A percentile compares a stretch with the other conserved stretches of the same genome.
Evolutionary conservation across 2,329 filamentous ascomycete genomes (phyloP).

Genomic region (Magnaporthiopsis incrustans): DNA sequence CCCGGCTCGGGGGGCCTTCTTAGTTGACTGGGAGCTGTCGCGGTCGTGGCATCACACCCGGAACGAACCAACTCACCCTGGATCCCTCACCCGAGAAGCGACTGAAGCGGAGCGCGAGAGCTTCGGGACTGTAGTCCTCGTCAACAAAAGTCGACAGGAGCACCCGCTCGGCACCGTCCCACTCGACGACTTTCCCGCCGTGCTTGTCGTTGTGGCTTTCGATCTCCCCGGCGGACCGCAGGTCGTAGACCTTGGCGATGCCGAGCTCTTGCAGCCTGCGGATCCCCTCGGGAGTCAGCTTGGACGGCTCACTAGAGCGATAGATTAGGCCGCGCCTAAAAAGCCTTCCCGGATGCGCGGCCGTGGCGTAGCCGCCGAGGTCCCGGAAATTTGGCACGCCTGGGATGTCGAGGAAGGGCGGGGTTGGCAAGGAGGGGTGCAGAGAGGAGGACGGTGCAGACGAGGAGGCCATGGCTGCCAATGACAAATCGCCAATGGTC

Average conservation of each 20-base stretch:
- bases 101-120: slow-evolving; percentile 50
- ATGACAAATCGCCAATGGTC: background rate
- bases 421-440: slow-evolving; percentile 18
- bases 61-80: slow-evolving; percentile 23
- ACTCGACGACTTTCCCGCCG: slow-evolving; percentile 31
- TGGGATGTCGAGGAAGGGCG: slow-evolving; percentile 42
- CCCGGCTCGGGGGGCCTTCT: no score
- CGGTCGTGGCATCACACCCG: background rate
- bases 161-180: slow-evolving; percentile 43
- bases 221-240: slow-evolving; percentile 56
- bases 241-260: slow-evolving; percentile 60
- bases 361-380: slow-evolving; percentile 49
- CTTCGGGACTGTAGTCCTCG: slow-evolving; percentile 53
- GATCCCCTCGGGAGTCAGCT: slow-evolving; percentile 45
- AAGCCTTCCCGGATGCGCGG: background rate
- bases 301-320: slow-evolving; percentile 60
- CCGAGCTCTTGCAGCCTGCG: slow-evolving; percentile 43
- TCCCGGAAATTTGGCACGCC: slow-evolving; percentile 64
- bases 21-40: background rate
- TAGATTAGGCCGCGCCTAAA: slow-evolving; percentile 38
- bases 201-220: slow-evolving; percentile 26
- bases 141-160: slow-evolving; percentile 60
- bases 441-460: background rate
- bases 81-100: slow-evolving; percentile 49
- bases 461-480: background rate